Conservation (phyloP, 1,284 basidiomycete genomes). For the Ustilago bromivora region DNA sequence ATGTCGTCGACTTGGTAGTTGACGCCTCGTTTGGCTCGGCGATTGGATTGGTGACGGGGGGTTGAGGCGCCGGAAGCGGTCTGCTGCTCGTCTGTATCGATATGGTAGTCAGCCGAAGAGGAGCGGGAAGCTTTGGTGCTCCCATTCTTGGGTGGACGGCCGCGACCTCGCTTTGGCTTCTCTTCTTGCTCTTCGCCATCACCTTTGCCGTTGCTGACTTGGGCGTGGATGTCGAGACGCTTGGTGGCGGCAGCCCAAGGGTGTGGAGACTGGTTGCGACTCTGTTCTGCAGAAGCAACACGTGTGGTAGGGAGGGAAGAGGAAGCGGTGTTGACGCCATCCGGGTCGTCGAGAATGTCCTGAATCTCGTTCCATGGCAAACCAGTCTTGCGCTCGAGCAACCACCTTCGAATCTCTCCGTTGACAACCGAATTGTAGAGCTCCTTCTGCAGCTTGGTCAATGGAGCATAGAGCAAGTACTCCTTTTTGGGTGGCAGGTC, state of each 20-base stretch:
- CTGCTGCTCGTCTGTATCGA: slow-evolving; percentile 19
- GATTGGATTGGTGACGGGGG: slow-evolving; percentile 23
- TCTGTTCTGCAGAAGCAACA: slow-evolving; percentile 28
- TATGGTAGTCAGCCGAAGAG: slow-evolving; percentile 25
- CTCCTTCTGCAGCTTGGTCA: slow-evolving; percentile 83
- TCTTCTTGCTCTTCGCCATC: slow-evolving; percentile 2
- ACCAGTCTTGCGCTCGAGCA: slow-evolving; percentile 62
- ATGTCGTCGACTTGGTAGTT: slow-evolving; percentile 51
- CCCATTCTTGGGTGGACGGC: slow-evolving; percentile 19
- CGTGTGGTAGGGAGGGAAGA: slow-evolving; percentile 32
- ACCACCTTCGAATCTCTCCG: slow-evolving; percentile 56
- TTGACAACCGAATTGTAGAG: slow-evolving; percentile 78
- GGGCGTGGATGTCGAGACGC: slow-evolving; percentile 15
- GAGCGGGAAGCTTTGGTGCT: slow-evolving; percentile 17
- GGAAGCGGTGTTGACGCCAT: slow-evolving; percentile 41
- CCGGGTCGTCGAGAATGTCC: slow-evolving; percentile 50
- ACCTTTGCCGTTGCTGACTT: slow-evolving; percentile 9
- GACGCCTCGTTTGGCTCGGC: slow-evolving; percentile 41
- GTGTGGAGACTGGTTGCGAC: slow-evolving; percentile 33
- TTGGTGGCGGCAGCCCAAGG: slow-evolving; percentile 37
- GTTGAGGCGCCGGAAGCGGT: slow-evolving; percentile 38
- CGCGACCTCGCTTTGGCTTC: slow-evolving; percentile 7
- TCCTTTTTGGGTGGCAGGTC: slow-evolving; percentile 67
- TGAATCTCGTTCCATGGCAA: slow-evolving; percentile 53
- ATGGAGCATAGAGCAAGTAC: slow-evolving; percentile 87